A percentile compares a stretch with the other conserved stretches of the same genome.
Conservation (phyloP, 176 grass and related monocot species). For the Phragmites australis region DNA sequence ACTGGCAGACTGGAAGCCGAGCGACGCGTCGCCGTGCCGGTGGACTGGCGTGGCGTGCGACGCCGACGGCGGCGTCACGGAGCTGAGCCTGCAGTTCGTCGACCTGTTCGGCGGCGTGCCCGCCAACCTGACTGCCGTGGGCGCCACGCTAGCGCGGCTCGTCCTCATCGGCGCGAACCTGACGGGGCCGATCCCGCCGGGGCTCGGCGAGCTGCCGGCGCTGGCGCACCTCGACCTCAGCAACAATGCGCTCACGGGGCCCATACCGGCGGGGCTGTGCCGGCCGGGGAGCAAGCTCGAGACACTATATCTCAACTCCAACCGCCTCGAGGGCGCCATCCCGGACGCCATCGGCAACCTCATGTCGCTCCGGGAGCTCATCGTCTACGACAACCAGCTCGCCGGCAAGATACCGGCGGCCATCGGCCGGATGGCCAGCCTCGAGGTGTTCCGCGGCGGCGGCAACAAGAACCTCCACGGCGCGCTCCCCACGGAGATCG, state of each 20-base stretch:
- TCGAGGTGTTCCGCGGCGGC: slow-evolving; percentile 65
- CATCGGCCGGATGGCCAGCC: slow-evolving; percentile 44
- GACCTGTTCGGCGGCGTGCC: slow-evolving; percentile 65
- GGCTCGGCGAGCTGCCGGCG: slow-evolving; percentile 43
- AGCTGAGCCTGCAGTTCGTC: slow-evolving; percentile 53
- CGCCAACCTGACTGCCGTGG: slow-evolving; percentile 46
- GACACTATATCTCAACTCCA: slow-evolving; percentile 60
- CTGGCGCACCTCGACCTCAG: slow-evolving; percentile 67
- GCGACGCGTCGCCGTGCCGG: slow-evolving; percentile 54
- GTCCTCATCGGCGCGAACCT: slow-evolving; percentile 66
- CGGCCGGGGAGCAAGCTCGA: slow-evolving; percentile 58
- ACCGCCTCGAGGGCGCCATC: slow-evolving; percentile 61
- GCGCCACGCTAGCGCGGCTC: slow-evolving; percentile 49
- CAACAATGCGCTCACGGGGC: slow-evolving; percentile 65
- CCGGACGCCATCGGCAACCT: slow-evolving; percentile 65
- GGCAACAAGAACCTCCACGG: slow-evolving; percentile 77
- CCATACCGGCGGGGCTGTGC: slow-evolving; percentile 54
- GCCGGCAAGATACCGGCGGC: slow-evolving; percentile 55
- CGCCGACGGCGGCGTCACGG: slow-evolving; percentile 42
- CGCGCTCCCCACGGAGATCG: slow-evolving; percentile 56
- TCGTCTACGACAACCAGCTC: slow-evolving; percentile 82
- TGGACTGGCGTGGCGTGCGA: slow-evolving; percentile 75
- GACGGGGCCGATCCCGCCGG: slow-evolving; percentile 59
- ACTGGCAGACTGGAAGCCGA: slow-evolving; percentile 55
- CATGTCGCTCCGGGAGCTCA: slow-evolving; percentile 50